phyloP scores from a whole-genome alignment of 2,329 filamentous ascomycete genomes.

The Trichoderma atrobrunneum region DNA sequence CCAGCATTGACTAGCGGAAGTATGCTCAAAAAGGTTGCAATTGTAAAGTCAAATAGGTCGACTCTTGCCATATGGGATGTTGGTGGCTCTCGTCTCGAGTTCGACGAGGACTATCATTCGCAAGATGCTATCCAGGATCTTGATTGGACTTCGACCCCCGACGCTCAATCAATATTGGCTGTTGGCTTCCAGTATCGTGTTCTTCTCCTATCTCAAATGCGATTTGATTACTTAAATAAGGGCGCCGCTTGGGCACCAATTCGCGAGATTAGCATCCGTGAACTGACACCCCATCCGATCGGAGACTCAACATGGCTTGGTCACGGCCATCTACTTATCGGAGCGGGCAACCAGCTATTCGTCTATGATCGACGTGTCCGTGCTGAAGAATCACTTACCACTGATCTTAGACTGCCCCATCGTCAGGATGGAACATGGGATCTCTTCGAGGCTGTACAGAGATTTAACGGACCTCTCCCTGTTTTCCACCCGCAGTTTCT shows the following conservation, averaged over 20 bases:
- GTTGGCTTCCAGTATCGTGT: constrained; percentile 91
- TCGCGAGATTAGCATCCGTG: constrained; percentile 74
- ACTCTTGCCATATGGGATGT: constrained; percentile 90
- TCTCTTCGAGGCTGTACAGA: constrained; percentile 76
- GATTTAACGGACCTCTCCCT: constrained; percentile 82
- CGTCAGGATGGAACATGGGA: constrained; percentile 56
- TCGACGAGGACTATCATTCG: constrained; percentile 69
- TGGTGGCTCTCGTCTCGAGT: constrained; percentile 75
- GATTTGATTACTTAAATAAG: constrained; percentile 86
- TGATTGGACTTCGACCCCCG: constrained; percentile 90
- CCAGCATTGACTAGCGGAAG: constrained; percentile 81
- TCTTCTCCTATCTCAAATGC: constrained; percentile 77
- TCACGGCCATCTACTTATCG: constrained; percentile 80
- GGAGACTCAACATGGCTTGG: constrained; percentile 91
- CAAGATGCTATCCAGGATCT: constrained; percentile 79
- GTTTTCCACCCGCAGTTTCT: constrained; percentile 91
- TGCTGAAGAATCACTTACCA: constrained; percentile 57
- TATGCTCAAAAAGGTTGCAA: constrained; percentile 79
- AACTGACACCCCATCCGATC: constrained; percentile 83
- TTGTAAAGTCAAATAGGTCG: constrained; percentile 72
- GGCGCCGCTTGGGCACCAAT: constrained; percentile 88
- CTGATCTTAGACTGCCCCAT: constrained; percentile 48
- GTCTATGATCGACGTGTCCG: constrained; percentile 76
- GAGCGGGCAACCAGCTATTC: constrained; percentile 87
- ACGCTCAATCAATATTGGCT: constrained; percentile 82